Percentiles rank a stretch among this genome's conserved stretches.
Conservation (phyloP, 495 filamentous ascomycete species). For the Echria macrotheca region DNA sequence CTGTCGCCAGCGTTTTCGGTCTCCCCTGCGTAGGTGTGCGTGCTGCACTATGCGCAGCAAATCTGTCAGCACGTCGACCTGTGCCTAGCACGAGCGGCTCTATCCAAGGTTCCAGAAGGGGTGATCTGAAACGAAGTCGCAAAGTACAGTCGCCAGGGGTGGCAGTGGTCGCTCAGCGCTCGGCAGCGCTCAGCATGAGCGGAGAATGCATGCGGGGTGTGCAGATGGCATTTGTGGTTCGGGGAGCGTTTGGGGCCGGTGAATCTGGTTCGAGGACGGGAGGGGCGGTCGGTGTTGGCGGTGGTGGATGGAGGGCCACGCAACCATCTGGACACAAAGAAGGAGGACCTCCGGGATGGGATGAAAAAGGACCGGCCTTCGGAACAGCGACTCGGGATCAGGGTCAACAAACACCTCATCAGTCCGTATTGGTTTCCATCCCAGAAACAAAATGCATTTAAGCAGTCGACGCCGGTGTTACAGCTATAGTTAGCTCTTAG, state of each 20-base stretch:
- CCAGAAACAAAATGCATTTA: not conserved
- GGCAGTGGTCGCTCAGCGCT: conserved; percentile 6
- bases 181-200: conserved; percentile 5
- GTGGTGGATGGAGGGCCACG: not conserved
- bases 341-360: too few relatives aligned
- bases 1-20: too few relatives aligned
- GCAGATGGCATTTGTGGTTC: conserved; percentile 2
- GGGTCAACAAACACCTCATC: too few relatives aligned
- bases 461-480: not conserved
- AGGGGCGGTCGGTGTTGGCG: not conserved
- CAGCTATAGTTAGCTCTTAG: not conserved
- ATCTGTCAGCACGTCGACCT: too few relatives aligned
- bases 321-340: not conserved
- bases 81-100: too few relatives aligned
- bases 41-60: too few relatives aligned
- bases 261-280: not conserved
- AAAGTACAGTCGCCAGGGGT: conserved; percentile 6
- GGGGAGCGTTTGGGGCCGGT: not conserved
- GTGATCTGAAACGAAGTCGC: conserved; percentile 19
- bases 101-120: conserved; percentile 18
- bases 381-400: too few relatives aligned
- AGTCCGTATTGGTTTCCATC: too few relatives aligned
- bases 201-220: conserved; percentile 2
- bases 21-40: too few relatives aligned
- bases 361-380: too few relatives aligned